Base-by-base conservation (phyloP, 2,329 filamentous ascomycete species). In the Fusarium pseudoanthophilum region DNA sequence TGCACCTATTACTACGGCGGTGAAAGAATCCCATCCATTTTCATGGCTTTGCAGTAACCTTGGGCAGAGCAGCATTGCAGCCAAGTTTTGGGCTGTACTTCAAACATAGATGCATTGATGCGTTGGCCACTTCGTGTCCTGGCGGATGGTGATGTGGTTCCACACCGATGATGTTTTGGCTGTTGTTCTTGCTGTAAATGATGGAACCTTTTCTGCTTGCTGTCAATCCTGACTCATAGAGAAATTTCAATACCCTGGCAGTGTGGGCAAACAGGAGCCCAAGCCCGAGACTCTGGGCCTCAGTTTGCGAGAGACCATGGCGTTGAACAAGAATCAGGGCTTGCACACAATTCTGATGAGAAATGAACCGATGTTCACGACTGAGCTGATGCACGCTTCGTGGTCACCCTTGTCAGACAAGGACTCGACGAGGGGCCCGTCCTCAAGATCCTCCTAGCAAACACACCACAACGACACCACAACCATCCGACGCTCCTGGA, bases 401-500 rank as follows among this genome's bases (percentile, higher is more conserved):
- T 73, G 67, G 58, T 56, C 21, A 56, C 43, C 49, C 72, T 59
- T 60, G 72, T 67, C 57, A 72, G 64, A 49, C 68, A 46, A 66
- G 71, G 67, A 71, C 60, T 60, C 56, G 63, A 60, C 24, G 59
- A 74, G 65, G 69, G 69, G 67, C 42, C 62, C 32, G 48, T 58
- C 49, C 66, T 66, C 55, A 65, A 56, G 48, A 60, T 60, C 60
- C 60, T 67, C 55, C 57, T 57, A 48, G 59, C 68, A 71, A 78
- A 73, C 75, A 77, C 74, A 77, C 75, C 75, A 77, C 71, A 59
- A 60, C 75, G 72, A 77, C 75, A 77, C 75, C 75, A 77, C 70
- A 55, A 73, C 70, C 75, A 67, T 77, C 71, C 67, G 74, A 77
- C 72, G 64, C 69, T 63, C 61, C 70, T 67, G 66, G 61, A 43